phyloP scores from a whole-genome alignment of 192 early-diverging fungal species.

The Tieghemiomyces parasiticus region DNA sequence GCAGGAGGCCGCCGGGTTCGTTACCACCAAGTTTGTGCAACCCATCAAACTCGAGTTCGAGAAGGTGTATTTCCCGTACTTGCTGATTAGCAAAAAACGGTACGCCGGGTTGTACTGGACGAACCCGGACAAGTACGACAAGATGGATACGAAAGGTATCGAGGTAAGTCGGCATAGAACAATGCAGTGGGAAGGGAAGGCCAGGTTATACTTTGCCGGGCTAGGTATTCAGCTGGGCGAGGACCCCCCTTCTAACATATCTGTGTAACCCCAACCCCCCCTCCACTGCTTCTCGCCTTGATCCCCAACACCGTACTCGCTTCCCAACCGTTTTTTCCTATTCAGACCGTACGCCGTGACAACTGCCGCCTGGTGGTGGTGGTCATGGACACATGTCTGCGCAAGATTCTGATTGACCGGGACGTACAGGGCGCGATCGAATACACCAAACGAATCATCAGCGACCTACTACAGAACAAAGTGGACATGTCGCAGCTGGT shows the following conservation, averaged over 20 bases:
- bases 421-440: slow-evolving; percentile 72
- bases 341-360: slow-evolving; percentile 86
- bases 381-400: slow-evolving; percentile 83
- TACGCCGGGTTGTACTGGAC: slow-evolving; percentile 99
- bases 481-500: slow-evolving; percentile 92
- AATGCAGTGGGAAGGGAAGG: too few relatives aligned
- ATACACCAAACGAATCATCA: slow-evolving; percentile 76
- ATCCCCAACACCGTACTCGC: too few relatives aligned
- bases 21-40: slow-evolving; percentile 70
- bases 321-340: background rate
- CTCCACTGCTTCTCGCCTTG: too few relatives aligned
- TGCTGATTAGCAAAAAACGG: slow-evolving; percentile 96
- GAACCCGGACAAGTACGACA: slow-evolving; percentile 80
- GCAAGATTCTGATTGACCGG: slow-evolving; percentile 80
- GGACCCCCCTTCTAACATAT: too few relatives aligned
- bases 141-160: slow-evolving; percentile 94
- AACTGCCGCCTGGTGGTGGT: slow-evolving; percentile 82
- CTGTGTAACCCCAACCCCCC: too few relatives aligned
- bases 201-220: too few relatives aligned
- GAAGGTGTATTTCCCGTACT: slow-evolving; percentile 96
- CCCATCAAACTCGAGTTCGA: slow-evolving; percentile 99
- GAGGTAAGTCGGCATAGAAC: slow-evolving; percentile 55
- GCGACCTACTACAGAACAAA: slow-evolving; percentile 92
- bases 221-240: too few relatives aligned
- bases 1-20: slow-evolving; percentile 67